Base-by-base conservation (phyloP, 257 asterid genomes). In the Henckelia pumila region DNA sequence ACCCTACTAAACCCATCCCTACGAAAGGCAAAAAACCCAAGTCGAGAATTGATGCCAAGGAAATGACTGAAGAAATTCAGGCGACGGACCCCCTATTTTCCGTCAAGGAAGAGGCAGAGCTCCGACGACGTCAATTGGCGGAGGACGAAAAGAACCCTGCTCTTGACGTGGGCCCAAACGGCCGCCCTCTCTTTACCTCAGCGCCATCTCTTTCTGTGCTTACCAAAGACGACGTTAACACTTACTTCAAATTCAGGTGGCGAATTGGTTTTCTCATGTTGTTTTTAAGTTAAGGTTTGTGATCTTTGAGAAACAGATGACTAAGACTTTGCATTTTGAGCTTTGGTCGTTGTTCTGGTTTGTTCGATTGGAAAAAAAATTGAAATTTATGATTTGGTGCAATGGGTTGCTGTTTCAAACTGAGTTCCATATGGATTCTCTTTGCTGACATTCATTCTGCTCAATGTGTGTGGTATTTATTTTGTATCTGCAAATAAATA, bases 101-200 rank as follows among this genome's bases (percentile, higher is more conserved):
- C 52, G 65, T 59, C 68, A 78, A 62, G 53, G 77, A 86, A 47
- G 82, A 85, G 30, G 78, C 83, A 64, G 89, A 79, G 61, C 81
- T 79, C 71, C 96, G 95, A 67, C 82, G 88, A 37, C 93, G 87
- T 16, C 86, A 55, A 79, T 86, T 94, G 57, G 86, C 84, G 6
- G 96, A 85, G 77, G 96, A 88, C 64, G 88, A 82, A 7, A 79
- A 77, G 49, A 85, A 88, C 66, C 85, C 89, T 7, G 70, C 88
- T n/a, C 88, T 91, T 16, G 92, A 94, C 52, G 80, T 88, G 0
- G 95, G 96, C 40, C 89, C 93, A 63, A 71, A 86, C 75, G 96
- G 91, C 61, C 89, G 91, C 59, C 86, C 95, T 5, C 86, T 91
- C 28, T 94, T 94, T 87, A 82, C 91, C 11, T 69, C 82, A 37